Conservation (phyloP, 305 asterid genomes). For the Fraxinus sp. region DNA sequence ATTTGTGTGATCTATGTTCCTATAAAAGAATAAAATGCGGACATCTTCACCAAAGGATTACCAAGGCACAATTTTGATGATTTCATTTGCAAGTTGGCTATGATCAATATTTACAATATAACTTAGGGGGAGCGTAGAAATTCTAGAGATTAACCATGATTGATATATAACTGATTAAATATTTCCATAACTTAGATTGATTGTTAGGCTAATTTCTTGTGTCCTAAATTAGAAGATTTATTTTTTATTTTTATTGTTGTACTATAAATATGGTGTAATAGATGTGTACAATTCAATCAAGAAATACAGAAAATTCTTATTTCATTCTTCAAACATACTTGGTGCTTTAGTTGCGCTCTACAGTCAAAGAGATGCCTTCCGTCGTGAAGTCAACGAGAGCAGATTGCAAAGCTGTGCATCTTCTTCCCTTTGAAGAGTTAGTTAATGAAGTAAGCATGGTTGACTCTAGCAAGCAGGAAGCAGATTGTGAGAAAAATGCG, state of each 20-base stretch:
- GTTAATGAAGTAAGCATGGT: constrained; percentile 43
- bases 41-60: neutral
- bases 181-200: neutral
- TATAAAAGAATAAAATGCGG: neutral
- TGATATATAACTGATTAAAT: neutral
- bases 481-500: constrained; percentile 33
- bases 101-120: neutral
- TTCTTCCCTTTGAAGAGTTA: constrained; percentile 73
- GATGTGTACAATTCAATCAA: neutral
- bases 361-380: constrained; percentile 48
- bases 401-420: constrained; percentile 41
- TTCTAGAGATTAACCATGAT: neutral
- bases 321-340: constrained; percentile 19
- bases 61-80: neutral
- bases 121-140: neutral
- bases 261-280: too few relatives aligned
- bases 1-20: neutral
- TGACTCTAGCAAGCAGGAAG: constrained; percentile 41
- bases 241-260: too few relatives aligned
- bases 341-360: constrained; percentile 50
- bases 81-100: neutral
- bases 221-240: too few relatives aligned
- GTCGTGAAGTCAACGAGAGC: constrained; percentile 45
- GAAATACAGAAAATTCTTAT: neutral
- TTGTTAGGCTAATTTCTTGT: neutral